Conservation (phyloP, 2,329 filamentous ascomycete genomes). For the Hypoxylon sp. region DNA sequence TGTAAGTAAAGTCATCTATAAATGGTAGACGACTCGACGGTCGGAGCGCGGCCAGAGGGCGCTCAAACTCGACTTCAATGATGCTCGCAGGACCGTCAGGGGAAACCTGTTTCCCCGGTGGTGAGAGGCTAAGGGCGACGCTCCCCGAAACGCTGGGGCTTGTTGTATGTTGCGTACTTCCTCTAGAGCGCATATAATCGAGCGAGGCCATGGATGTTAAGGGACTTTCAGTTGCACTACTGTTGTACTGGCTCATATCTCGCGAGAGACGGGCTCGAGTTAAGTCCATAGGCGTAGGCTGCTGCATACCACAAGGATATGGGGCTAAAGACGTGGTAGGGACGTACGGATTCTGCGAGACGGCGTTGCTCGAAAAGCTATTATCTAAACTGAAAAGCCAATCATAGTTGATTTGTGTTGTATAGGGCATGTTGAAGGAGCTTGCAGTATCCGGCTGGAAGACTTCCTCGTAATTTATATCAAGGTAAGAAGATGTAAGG, state of each 20-base stretch:
- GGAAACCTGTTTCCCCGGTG: constrained; percentile 35
- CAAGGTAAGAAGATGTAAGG: constrained; percentile 29
- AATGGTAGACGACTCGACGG: constrained; percentile 40
- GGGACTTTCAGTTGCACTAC: constrained; percentile 17
- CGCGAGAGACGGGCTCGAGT: constrained; percentile 9
- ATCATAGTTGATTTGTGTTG: constrained; percentile 72
- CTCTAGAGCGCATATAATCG: constrained; percentile 18
- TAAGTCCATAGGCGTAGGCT: constrained; percentile 13
- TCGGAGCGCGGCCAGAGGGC: constrained; percentile 31
- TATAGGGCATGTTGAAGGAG: constrained; percentile 75
- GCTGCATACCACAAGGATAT: constrained; percentile 24
- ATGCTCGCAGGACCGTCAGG: constrained; percentile 9
- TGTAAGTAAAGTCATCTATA: constrained; percentile 55
- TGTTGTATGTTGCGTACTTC: constrained; percentile 21
- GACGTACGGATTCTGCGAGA: constrained; percentile 28
- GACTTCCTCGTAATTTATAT: constrained; percentile 62
- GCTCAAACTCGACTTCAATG: constrained; percentile 44
- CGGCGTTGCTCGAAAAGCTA: constrained; percentile 12
- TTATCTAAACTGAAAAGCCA: constrained; percentile 69
- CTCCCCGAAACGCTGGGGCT: constrained; percentile 24
- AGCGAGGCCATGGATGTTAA: constrained; percentile 28
- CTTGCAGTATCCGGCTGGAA: constrained; percentile 73
- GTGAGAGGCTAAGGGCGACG: constrained; percentile 3
- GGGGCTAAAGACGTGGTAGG: constrained; percentile 15
- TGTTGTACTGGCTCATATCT: constrained; percentile 18